Evolutionary conservation across 2,329 filamentous ascomycete genomes (phyloP).

Genomic region (Aspergillus neotritici): DNA sequence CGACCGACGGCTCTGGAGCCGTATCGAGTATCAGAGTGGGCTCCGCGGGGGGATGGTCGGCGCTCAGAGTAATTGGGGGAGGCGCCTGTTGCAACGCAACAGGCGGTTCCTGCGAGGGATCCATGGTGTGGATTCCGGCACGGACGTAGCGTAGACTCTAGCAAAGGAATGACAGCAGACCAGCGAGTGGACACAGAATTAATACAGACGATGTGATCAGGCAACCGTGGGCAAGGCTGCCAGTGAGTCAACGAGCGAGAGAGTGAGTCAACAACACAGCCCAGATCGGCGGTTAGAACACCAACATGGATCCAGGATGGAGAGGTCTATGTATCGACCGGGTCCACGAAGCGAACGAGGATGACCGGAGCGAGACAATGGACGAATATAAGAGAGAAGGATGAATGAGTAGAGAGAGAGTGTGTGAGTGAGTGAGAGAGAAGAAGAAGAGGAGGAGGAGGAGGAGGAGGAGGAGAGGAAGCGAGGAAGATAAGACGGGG

Average conservation of each 20-base stretch:
- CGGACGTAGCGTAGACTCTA: too few relatives aligned
- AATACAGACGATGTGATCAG: neutral
- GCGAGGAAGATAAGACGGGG: slow-evolving; percentile 7
- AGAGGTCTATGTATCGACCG: slow-evolving; percentile 15
- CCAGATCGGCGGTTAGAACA: slow-evolving; percentile 9
- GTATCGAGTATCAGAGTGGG: slow-evolving; percentile 3
- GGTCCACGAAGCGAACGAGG: slow-evolving; percentile 7
- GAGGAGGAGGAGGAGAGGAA: slow-evolving; percentile 8
- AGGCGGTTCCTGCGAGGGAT: slow-evolving; percentile 10
- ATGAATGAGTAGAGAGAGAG: slow-evolving; percentile 7
- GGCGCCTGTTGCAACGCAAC: slow-evolving; percentile 13
- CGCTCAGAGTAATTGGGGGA: slow-evolving; percentile 10
- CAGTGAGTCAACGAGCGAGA: slow-evolving; percentile 1
- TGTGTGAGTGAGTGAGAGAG: slow-evolving; percentile 1
- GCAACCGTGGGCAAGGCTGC: neutral
- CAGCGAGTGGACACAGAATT: neutral
- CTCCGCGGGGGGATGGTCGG: slow-evolving; percentile 2
- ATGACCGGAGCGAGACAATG: slow-evolving; percentile 14
- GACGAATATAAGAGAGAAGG: slow-evolving; percentile 10
- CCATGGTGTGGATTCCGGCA: slow-evolving; percentile 11
- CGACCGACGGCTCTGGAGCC: neutral
- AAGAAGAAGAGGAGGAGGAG: slow-evolving; percentile 3
- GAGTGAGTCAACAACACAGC: slow-evolving; percentile 8
- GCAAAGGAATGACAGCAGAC: too few relatives aligned
- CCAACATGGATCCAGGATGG: slow-evolving; percentile 2